Percentiles rank a stretch among this genome's conserved stretches.
phyloP scores from a whole-genome alignment of 768 basidiomycete species.

The Ramaria rubella region DNA sequence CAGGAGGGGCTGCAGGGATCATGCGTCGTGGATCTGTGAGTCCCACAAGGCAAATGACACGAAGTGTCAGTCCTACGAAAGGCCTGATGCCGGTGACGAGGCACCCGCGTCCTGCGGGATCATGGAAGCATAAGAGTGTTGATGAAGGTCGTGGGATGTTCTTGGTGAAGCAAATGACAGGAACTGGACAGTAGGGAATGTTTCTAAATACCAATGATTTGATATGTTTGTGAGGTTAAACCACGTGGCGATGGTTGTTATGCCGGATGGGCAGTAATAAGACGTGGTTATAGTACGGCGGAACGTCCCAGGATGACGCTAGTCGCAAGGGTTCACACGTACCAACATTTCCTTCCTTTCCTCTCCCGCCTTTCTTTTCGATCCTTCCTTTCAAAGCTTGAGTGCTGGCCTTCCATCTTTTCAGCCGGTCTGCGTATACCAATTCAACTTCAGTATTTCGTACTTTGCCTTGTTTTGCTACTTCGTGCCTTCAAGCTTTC shows the following conservation, averaged over 20 bases:
- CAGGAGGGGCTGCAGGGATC: constrained; percentile 39
- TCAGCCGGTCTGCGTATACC: neutral
- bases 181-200: constrained; percentile 28
- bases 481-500: neutral
- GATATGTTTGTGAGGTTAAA: too few relatives aligned
- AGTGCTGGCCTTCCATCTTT: neutral
- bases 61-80: constrained; percentile 62
- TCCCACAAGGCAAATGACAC: constrained; percentile 54
- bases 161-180: constrained; percentile 74
- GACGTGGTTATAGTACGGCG: too few relatives aligned
- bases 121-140: constrained; percentile 51
- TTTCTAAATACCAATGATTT: too few relatives aligned
- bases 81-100: constrained; percentile 33
- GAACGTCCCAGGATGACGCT: too few relatives aligned
- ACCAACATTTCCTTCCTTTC: neutral
- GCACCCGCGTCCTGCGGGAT: constrained; percentile 63
- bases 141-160: constrained; percentile 73
- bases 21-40: constrained; percentile 63
- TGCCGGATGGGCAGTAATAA: too few relatives aligned
- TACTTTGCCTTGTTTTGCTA: neutral
- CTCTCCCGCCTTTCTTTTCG: neutral
- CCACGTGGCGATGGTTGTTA: too few relatives aligned
- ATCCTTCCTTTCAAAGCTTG: neutral
- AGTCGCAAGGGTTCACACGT: too few relatives aligned
- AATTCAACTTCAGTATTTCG: neutral